These are phyloP conservation scores for Hymenoscyphus scutula DNA, from an alignment of 2,329 filamentous ascomycete genomes.

Conservation along the genomic window DNA sequence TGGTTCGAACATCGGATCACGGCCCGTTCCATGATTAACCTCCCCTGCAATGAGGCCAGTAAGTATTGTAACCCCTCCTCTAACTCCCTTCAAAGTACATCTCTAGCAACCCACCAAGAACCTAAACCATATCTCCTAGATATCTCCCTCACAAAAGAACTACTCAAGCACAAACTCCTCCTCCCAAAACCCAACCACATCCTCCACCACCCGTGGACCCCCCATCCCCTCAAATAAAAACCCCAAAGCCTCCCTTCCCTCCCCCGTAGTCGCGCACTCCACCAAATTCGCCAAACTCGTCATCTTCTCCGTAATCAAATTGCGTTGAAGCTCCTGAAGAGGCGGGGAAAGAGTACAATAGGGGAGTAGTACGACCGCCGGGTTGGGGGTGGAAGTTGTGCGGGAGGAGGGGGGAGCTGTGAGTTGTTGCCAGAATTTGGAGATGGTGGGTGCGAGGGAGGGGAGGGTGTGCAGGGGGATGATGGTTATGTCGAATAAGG, in stretches of 20 bases:
- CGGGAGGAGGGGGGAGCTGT: slow-evolving; percentile 10
- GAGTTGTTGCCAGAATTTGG: slow-evolving; percentile 31
- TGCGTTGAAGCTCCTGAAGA: slow-evolving; percentile 34
- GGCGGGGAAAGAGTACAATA: slow-evolving; percentile 30
- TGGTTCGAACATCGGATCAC: not conserved
- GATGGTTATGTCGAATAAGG: slow-evolving; percentile 32
- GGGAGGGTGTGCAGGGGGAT: slow-evolving; percentile 29
- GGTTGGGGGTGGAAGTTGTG: slow-evolving; percentile 9
- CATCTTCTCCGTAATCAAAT: slow-evolving; percentile 35
- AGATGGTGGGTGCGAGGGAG: slow-evolving; percentile 27
- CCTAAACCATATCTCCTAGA: not conserved
- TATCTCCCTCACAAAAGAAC: not conserved
- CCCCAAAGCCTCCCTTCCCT: slow-evolving; percentile 28
- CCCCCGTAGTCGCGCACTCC: slow-evolving; percentile 25
- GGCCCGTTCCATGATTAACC: not conserved
- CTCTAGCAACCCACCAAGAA: not conserved
- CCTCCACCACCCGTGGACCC: slow-evolving; percentile 21
- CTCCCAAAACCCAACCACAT: slow-evolving; percentile 36
- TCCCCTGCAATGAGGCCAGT: not conserved
- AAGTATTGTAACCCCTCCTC: not conserved
- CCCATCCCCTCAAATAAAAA: slow-evolving; percentile 25
- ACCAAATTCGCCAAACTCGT: slow-evolving; percentile 30
- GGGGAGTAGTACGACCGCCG: slow-evolving; percentile 29
- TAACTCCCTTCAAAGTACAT: not conserved
- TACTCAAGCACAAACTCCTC: slow-evolving; percentile 29